Percentiles rank a stretch among this genome's conserved stretches.
Evolutionary conservation across 2,329 filamentous ascomycete genomes (phyloP).

Genomic region (Hawksworthiomyces lignivorus): DNA sequence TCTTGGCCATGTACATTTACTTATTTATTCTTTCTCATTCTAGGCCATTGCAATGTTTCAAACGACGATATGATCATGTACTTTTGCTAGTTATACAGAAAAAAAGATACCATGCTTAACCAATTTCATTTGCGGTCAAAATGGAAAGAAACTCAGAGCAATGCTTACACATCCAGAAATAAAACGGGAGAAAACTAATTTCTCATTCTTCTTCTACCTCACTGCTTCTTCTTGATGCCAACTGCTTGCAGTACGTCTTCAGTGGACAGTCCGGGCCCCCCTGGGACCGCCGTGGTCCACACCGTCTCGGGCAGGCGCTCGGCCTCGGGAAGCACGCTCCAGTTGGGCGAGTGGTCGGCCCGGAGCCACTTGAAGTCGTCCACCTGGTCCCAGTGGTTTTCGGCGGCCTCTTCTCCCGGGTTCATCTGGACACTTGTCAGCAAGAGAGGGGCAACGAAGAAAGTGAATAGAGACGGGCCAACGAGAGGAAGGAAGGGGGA

Average conservation of each 20-base stretch:
- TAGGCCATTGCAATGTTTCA: too few relatives aligned
- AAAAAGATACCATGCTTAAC: neutral
- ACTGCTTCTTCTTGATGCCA: conserved; percentile 25
- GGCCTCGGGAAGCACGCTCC: conserved; percentile 59
- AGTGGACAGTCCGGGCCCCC: conserved; percentile 52
- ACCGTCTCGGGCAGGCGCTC: conserved; percentile 52
- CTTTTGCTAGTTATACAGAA: too few relatives aligned
- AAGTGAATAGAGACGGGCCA: too few relatives aligned
- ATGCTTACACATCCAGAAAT: too few relatives aligned
- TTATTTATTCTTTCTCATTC: too few relatives aligned
- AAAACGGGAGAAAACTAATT: too few relatives aligned
- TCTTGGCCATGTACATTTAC: too few relatives aligned
- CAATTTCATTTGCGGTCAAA: too few relatives aligned
- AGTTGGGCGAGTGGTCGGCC: conserved; percentile 78
- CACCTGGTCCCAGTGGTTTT: conserved; percentile 80
- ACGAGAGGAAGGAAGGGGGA: conserved; percentile 3
- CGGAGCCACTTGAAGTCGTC: conserved; percentile 99
- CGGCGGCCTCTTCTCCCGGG: conserved; percentile 22
- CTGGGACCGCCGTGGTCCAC: conserved; percentile 63
- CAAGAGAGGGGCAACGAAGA: too few relatives aligned
- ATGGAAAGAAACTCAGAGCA: too few relatives aligned
- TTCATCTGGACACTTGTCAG: conserved; percentile 18
- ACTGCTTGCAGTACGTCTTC: conserved; percentile 56
- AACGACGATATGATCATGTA: too few relatives aligned
- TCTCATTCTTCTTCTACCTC: too few relatives aligned